A percentile compares a stretch with the other conserved stretches of the same genome.
These are phyloP conservation scores for Lathyrus sativus DNA, from an alignment of 306 rosid species.

Conservation along the genomic window DNA sequence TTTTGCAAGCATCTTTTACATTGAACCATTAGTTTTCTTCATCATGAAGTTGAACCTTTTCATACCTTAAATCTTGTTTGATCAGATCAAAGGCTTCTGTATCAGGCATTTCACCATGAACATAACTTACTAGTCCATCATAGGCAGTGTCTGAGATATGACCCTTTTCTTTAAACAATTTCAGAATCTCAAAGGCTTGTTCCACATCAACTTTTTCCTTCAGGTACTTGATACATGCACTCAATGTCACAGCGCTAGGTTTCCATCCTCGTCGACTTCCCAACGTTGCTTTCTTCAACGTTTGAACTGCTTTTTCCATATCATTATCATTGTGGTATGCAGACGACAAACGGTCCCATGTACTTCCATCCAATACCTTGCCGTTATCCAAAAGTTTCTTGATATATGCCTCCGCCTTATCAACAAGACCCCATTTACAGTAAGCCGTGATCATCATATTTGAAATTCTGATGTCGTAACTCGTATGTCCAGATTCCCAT, in stretches of 20 bases:
- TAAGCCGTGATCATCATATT: slow-evolving; percentile 56
- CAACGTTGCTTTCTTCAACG: slow-evolving; percentile 50
- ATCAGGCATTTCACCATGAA: slow-evolving; percentile 37
- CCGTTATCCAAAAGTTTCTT: slow-evolving; percentile 54
- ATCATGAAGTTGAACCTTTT: slow-evolving; percentile 15
- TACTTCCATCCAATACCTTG: slow-evolving; percentile 43
- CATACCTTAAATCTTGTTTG: slow-evolving; percentile 28
- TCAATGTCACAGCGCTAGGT: slow-evolving; percentile 38
- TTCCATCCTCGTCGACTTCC: slow-evolving; percentile 39
- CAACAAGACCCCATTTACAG: slow-evolving; percentile 56
- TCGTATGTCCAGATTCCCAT: slow-evolving; percentile 54
- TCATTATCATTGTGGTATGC: slow-evolving; percentile 45
- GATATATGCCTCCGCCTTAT: slow-evolving; percentile 56
- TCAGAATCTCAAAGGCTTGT: slow-evolving; percentile 49
- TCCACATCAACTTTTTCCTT: slow-evolving; percentile 60
- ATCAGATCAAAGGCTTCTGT: slow-evolving; percentile 38
- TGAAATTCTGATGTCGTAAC: slow-evolving; percentile 57
- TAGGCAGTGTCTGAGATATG: slow-evolving; percentile 33
- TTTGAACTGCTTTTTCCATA: slow-evolving; percentile 63
- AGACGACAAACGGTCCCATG: slow-evolving; percentile 55
- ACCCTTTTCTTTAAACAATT: slow-evolving; percentile 37
- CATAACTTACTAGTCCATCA: slow-evolving; percentile 42
- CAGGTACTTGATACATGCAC: slow-evolving; percentile 55
- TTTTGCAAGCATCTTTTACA: slow-evolving; percentile 15
- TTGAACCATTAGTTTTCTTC: slow-evolving; percentile 27